phyloP scores from a whole-genome alignment of 805 yeast species.

The Kodamaea hsintzibuensis region DNA sequence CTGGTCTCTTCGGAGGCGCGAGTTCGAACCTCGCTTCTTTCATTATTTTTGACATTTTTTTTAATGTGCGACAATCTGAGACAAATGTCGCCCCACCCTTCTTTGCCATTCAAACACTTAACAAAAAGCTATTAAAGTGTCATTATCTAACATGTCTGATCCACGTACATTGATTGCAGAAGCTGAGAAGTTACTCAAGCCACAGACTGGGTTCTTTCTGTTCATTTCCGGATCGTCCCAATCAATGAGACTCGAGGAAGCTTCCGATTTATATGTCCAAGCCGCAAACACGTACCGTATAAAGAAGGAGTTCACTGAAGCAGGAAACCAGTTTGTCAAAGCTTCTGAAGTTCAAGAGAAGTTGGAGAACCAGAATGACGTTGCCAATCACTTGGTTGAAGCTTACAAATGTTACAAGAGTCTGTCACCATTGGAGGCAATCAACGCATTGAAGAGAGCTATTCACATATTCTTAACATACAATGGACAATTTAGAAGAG shows the following conservation, averaged over 20 bases:
- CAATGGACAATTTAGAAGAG: constrained; percentile 94
- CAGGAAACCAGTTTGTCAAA: constrained; percentile 81
- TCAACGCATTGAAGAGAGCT: constrained; percentile 72
- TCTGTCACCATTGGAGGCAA: constrained; percentile 75
- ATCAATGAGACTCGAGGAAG: constrained; percentile 77
- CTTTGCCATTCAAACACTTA: neutral
- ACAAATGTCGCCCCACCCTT: neutral
- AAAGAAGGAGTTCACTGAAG: constrained; percentile 67
- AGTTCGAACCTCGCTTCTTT: constrained; percentile 24
- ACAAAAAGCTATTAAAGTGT: neutral
- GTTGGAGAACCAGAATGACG: constrained; percentile 82
- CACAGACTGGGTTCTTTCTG: constrained; percentile 70
- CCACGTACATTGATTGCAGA: constrained; percentile 46
- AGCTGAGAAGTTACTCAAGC: constrained; percentile 48
- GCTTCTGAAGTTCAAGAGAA: constrained; percentile 81
- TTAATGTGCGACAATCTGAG: neutral
- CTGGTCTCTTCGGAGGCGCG: constrained; percentile 25
- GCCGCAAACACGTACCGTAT: constrained; percentile 91
- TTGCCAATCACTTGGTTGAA: constrained; percentile 85
- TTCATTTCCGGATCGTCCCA: constrained; percentile 62
- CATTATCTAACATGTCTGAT: constrained; percentile 35
- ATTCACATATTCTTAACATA: constrained; percentile 75
- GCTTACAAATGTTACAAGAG: constrained; percentile 84
- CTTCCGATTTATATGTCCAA: constrained; percentile 83
- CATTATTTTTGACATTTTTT: constrained; percentile 11